A percentile compares a stretch with the other conserved stretches of the same genome.
phyloP scores from a whole-genome alignment of 441 rosid genomes.

The Raphanus hybrid region DNA sequence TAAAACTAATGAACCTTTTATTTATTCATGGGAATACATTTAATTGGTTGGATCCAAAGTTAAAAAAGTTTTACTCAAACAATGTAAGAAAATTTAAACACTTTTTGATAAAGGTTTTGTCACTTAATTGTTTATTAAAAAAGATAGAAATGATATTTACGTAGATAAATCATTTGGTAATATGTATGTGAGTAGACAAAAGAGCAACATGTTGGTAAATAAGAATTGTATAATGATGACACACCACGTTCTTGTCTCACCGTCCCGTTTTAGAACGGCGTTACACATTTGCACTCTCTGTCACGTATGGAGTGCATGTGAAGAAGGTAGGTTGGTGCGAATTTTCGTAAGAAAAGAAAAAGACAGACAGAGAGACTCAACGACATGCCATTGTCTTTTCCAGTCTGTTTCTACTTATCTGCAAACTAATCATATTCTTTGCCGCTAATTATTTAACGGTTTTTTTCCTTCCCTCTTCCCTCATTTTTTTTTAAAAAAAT shows the following conservation, averaged over 20 bases:
- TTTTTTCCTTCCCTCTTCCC: not conserved
- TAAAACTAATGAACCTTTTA: not conserved
- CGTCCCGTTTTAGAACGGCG: slow-evolving; percentile 33
- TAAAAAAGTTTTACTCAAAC: not conserved
- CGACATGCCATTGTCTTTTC: slow-evolving; percentile 38
- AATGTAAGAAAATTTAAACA: not conserved
- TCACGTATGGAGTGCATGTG: slow-evolving; percentile 31
- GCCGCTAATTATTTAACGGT: slow-evolving; percentile 22
- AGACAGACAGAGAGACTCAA: slow-evolving; percentile 14
- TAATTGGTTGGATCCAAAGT: not conserved
- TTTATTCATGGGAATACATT: not conserved
- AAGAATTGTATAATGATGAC: slow-evolving; percentile 19
- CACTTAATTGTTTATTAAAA: not conserved
- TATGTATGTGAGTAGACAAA: slow-evolving; percentile 1
- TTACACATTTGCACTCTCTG: not conserved
- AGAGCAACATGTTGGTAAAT: slow-evolving; percentile 15
- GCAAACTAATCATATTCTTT: slow-evolving; percentile 14
- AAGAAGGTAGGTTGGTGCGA: slow-evolving; percentile 16
- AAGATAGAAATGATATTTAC: not conserved
- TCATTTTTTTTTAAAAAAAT: not conserved
- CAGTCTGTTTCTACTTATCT: slow-evolving; percentile 33
- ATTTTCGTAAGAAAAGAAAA: slow-evolving; percentile 4
- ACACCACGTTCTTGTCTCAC: slow-evolving; percentile 18
- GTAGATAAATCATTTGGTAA: not conserved
- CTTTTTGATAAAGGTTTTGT: not conserved